Base-by-base conservation (phyloP, 495 filamentous ascomycete species). In the Aspergillus taichungensis region DNA sequence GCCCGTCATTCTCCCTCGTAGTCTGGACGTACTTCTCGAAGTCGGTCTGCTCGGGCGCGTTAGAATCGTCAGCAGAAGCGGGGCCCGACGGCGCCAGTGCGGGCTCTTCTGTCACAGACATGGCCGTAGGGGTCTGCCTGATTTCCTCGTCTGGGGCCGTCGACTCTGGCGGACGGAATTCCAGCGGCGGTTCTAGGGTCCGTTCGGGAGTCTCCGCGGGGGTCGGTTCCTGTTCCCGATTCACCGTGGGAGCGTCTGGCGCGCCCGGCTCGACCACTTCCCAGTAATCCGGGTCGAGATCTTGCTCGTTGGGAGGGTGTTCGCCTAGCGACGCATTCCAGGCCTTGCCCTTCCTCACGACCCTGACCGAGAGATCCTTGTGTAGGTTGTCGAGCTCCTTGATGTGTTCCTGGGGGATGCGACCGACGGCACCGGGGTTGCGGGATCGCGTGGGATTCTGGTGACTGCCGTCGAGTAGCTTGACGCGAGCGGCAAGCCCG, bases 401-500 rank as follows among this genome's bases (percentile, higher is more conserved):
- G 31, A 91, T 67, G 34, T 87, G 80, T 44, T 83, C 76, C 63
- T 87, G 79, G 6, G 84, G 80, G 9, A 91, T 83, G 40, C 84
- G 77, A 47, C 86, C 86, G 45, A 88, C 72, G 46, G 71, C 55
- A 39, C 75, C 73, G 43, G 63, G 58, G 40, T 56, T 55, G 38
- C 56, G 60, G 14, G 57, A 62, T 12, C 60, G 63, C 44, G 56
- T 68, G 13, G 53, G 60, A 45, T 30, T 71, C 67, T 63, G 72
- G 56, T 46, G 74, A 68, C 61, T 83, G 69, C 66, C 59, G 56
- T 85, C 81, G 35, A 90, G 66, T 33, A 82, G 72, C 56, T 84
- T 87, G 45, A 90, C 77, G 62, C 85, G 82, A 40, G 84, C 85
- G 49, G 85, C 83, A 13, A 90, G 72, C 14, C 83, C 84, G 34